Base-by-base conservation (phyloP, 441 rosid species). In the Euphorbia celastroides region DNA sequence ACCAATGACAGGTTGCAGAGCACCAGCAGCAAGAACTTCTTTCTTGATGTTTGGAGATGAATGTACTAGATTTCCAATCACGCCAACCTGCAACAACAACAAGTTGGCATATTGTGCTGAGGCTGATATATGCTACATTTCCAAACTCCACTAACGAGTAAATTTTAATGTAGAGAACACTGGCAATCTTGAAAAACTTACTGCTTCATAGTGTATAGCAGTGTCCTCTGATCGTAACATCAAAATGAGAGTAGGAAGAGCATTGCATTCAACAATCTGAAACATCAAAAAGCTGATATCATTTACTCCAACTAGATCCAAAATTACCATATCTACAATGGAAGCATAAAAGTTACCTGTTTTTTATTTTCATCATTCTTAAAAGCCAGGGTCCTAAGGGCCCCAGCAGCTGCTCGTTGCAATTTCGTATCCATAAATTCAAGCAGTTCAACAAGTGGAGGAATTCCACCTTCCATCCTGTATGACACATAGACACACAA, bases 121-220 rank as follows among this genome's bases (percentile, higher is more conserved):
- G 67, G 66, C 68, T 65, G 60, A 28, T 42, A 44, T 46, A 51
- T 62, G n/a, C 12, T 2, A 7, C 7, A 13, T 36, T 36, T 19
- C 14, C 19, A 63, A 71, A 59, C 30, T 50, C 38, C 59, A 41
- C 16, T 48, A 17, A 19, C 32, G 11, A 30, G 57, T 23, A 65
- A 60, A 58, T 67, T 65, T 7, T 68, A 27, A 70, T 70, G 62
- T 60, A 57, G 58, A 20, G 36, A 61, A 70, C 20, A 70, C 11
- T 14, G 25, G 51, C 66, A 62, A 7, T 67, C 19, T 59, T 56
- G 19, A 36, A 61, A 69, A 14, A 68, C 12, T 68, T 82, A 94
- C 99, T 79, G 97, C 96, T 82, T 94, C 99, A 83, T 94, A 94
- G 75, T 94, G 99, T 74, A 94, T 94, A 57, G 96, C 97, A 81